phyloP scores from a whole-genome alignment of 2,329 filamentous ascomycete genomes.

The Rhexocercosporidium sp. region DNA sequence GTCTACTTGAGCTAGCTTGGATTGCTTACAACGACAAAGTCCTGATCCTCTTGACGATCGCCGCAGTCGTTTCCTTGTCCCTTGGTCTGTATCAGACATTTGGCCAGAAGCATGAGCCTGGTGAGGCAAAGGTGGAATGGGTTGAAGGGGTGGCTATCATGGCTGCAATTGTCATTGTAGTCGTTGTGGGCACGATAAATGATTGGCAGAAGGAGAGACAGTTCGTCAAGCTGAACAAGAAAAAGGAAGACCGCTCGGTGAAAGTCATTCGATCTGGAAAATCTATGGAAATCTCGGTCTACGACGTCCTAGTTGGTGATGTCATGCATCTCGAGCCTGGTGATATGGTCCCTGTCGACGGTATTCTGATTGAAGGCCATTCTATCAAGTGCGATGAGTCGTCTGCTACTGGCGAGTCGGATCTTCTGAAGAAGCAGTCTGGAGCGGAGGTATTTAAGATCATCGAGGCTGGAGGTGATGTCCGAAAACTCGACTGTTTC shows the following conservation, averaged over 20 bases:
- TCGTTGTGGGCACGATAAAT: slow-evolving; percentile 70
- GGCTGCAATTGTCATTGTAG: slow-evolving; percentile 75
- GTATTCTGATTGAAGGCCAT: slow-evolving; percentile 69
- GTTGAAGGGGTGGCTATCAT: slow-evolving; percentile 80
- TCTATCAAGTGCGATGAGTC: slow-evolving; percentile 75
- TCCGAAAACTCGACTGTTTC: slow-evolving; percentile 73
- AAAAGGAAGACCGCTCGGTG: slow-evolving; percentile 68
- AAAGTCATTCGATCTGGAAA: slow-evolving; percentile 72
- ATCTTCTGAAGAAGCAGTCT: slow-evolving; percentile 67
- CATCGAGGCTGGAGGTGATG: slow-evolving; percentile 56
- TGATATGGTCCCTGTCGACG: slow-evolving; percentile 73
- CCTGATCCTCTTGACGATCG: slow-evolving; percentile 69
- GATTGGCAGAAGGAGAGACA: slow-evolving; percentile 81
- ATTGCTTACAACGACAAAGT: slow-evolving; percentile 81
- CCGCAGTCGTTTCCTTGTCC: slow-evolving; percentile 71
- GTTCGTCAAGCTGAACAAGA: slow-evolving; percentile 61
- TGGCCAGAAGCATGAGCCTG: slow-evolving; percentile 51
- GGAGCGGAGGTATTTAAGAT: slow-evolving; percentile 67
- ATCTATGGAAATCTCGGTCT: slow-evolving; percentile 65
- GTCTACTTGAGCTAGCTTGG: slow-evolving; percentile 70
- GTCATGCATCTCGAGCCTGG: slow-evolving; percentile 72
- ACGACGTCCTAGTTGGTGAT: slow-evolving; percentile 72
- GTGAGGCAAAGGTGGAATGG: slow-evolving; percentile 66
- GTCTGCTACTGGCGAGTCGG: slow-evolving; percentile 75
- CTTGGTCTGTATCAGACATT: slow-evolving; percentile 75